Conservation (phyloP, 352 stramenopile species). For the Thalassiosira tumida region DNA sequence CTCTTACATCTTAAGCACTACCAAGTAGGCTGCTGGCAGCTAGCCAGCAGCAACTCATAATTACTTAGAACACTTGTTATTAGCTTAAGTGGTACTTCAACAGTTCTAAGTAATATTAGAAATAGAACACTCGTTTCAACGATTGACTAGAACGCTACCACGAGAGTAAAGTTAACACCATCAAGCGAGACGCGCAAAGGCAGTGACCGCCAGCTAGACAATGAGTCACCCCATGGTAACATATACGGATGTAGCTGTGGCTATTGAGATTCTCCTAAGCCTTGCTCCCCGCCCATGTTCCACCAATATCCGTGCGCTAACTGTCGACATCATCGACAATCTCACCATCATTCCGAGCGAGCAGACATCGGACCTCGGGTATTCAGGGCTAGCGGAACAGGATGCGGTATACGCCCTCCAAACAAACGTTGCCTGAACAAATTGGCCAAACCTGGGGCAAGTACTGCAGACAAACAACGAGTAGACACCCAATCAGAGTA, state of each 20-base stretch:
- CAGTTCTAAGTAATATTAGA: conserved; percentile 44
- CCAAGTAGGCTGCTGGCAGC: too few relatives aligned
- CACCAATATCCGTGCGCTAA: neutral
- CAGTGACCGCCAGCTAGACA: conserved; percentile 3
- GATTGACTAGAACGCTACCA: neutral
- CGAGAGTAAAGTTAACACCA: neutral
- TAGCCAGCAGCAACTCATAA: neutral
- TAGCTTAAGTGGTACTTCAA: conserved; percentile 42
- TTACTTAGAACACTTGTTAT: conserved; percentile 9
- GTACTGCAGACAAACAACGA: too few relatives aligned
- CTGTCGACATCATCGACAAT: neutral
- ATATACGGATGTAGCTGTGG: neutral
- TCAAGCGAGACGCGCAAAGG: neutral
- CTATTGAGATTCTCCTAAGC: neutral
- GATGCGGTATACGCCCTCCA: neutral
- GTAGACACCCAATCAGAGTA: too few relatives aligned
- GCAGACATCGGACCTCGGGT: neutral
- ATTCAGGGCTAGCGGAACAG: neutral
- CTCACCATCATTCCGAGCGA: neutral
- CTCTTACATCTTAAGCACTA: too few relatives aligned
- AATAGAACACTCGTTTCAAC: too few relatives aligned
- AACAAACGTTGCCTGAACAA: too few relatives aligned
- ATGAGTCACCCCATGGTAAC: neutral
- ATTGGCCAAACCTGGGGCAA: too few relatives aligned
- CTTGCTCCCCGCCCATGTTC: neutral